phyloP scores from a whole-genome alignment of 2,329 filamentous ascomycete species.

The Escovopsis sp. region DNA sequence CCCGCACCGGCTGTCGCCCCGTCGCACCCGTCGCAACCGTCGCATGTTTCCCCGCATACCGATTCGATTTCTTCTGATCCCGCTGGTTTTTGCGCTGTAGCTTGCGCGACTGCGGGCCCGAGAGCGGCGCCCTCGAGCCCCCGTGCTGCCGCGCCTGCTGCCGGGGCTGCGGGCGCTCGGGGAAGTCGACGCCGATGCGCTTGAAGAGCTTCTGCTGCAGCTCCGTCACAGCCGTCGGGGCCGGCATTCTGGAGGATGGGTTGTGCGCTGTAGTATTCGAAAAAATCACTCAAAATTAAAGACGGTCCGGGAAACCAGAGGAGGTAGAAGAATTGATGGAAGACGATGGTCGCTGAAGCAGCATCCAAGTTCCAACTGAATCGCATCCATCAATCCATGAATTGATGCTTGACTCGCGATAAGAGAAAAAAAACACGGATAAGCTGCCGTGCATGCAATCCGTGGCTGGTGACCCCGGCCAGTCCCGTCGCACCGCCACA shows the following conservation, averaged over 20 bases:
- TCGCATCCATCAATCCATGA: too few relatives aligned
- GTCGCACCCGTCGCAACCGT: neutral
- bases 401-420: too few relatives aligned
- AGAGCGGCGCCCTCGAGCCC: constrained; percentile 6
- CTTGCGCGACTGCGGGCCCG: constrained; percentile 32
- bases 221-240: constrained; percentile 15
- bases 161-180: constrained; percentile 7
- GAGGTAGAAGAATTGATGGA: too few relatives aligned
- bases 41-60: constrained; percentile 6
- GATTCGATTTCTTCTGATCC: constrained; percentile 39
- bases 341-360: too few relatives aligned
- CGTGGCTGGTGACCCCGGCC: too few relatives aligned
- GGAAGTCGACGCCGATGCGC: constrained; percentile 20
- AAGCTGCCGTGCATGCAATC: too few relatives aligned
- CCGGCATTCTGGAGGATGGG: constrained; percentile 7
- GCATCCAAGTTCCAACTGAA: too few relatives aligned
- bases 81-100: constrained; percentile 54
- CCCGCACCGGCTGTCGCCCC: neutral
- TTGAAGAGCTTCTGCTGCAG: constrained; percentile 24
- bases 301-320: too few relatives aligned
- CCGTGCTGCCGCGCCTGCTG: constrained; percentile 4
- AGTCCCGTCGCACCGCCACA: too few relatives aligned
- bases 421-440: too few relatives aligned
- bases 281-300: too few relatives aligned
- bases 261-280: too few relatives aligned